phyloP scores from a whole-genome alignment of 805 yeast species.

The Diddensiella transvaalensis region DNA sequence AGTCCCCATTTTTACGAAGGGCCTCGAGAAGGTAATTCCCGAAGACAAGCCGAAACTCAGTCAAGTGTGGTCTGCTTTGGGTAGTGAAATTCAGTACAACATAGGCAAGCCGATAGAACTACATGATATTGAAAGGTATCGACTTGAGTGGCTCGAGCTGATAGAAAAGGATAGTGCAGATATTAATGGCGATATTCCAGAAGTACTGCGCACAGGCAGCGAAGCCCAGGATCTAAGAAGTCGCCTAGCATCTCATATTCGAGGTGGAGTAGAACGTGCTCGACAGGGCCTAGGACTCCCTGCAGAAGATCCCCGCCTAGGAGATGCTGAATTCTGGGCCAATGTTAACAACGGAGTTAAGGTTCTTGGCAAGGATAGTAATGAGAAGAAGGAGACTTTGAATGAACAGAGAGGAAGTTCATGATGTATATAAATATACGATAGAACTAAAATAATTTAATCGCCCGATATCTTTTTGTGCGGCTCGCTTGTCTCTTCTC shows the following conservation, averaged over 20 bases:
- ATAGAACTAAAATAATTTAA: no score
- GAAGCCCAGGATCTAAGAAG: conserved; percentile 67
- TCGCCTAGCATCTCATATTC: conserved; percentile 61
- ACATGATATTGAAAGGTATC: conserved; percentile 50
- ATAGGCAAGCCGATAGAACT: conserved; percentile 73
- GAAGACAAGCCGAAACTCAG: conserved; percentile 51
- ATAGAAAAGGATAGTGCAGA: conserved; percentile 54
- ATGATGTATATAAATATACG: background rate
- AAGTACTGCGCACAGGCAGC: conserved; percentile 57
- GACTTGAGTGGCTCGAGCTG: conserved; percentile 66
- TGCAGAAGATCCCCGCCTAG: conserved; percentile 67
- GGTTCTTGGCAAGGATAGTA: background rate
- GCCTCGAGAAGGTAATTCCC: conserved; percentile 83
- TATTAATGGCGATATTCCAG: conserved; percentile 48
- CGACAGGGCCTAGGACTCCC: conserved; percentile 30
- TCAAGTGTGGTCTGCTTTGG: conserved; percentile 55
- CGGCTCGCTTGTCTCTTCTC: no score
- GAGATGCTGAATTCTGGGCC: conserved; percentile 68
- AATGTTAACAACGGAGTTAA: background rate
- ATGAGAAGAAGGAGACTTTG: background rate
- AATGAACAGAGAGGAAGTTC: background rate
- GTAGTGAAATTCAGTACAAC: conserved; percentile 62
- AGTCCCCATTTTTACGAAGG: conserved; percentile 80
- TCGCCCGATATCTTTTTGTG: no score
- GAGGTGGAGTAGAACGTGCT: conserved; percentile 51